A percentile compares a stretch with the other conserved stretches of the same genome.
Conservation (phyloP, 148 eudicot genomes). For the Rhododendron ferrugineum region DNA sequence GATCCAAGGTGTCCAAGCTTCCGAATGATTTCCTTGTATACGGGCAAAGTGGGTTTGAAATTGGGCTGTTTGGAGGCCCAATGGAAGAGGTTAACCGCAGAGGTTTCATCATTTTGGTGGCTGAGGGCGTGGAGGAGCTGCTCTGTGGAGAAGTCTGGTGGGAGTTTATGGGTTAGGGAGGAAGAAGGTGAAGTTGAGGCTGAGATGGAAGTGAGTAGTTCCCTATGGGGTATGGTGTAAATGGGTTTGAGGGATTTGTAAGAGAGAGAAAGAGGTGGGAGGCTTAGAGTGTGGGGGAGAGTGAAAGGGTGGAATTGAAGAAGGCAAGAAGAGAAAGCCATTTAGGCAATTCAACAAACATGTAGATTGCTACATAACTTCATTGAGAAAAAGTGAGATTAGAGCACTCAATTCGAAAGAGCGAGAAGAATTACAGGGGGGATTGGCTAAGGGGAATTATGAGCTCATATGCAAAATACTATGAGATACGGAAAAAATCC, state of each 20-base stretch:
- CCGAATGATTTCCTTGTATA: constrained; percentile 61
- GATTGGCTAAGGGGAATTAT: no score
- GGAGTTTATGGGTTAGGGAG: constrained; percentile 25
- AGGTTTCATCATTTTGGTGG: constrained; percentile 48
- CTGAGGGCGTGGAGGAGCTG: constrained; percentile 61
- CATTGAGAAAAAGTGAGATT: no score
- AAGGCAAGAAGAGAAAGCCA: constrained; percentile 47
- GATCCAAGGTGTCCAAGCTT: constrained; percentile 69
- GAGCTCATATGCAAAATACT: no score
- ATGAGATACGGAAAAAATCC: no score
- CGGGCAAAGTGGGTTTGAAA: constrained; percentile 58
- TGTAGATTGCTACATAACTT: no score
- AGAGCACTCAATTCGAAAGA: no score
- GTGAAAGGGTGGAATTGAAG: constrained; percentile 26
- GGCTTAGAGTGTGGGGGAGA: constrained; percentile 15
- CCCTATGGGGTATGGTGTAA: constrained; percentile 15
- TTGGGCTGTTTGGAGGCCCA: constrained; percentile 82
- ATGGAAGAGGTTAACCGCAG: constrained; percentile 60
- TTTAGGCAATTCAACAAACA: constrained; percentile 40
- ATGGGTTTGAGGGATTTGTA: constrained; percentile 17
- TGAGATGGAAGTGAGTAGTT: constrained; percentile 21
- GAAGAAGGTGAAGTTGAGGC: constrained; percentile 12
- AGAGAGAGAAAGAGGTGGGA: constrained; percentile 19
- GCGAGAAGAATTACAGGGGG: no score
- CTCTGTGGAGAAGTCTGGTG: constrained; percentile 48